phyloP scores from a whole-genome alignment of 768 basidiomycete species.

The Auriculariales sp. region DNA sequence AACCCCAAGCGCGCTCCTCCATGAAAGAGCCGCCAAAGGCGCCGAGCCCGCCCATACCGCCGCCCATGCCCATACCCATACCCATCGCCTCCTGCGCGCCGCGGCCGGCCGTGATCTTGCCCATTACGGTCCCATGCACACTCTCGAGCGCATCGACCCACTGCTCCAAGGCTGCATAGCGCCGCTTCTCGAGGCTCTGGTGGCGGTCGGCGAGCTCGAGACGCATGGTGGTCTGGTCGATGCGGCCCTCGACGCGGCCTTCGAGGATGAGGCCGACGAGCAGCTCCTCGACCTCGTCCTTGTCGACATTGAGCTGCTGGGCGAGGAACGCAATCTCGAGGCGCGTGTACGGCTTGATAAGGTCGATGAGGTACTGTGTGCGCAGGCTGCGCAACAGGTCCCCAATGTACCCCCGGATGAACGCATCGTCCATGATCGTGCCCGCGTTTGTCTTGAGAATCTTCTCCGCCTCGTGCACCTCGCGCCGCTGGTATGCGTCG shows the following conservation, averaged over 20 bases:
- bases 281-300: conserved; percentile 84
- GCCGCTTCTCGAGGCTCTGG: conserved; percentile 80
- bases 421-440: conserved; percentile 95
- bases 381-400: conserved; percentile 87
- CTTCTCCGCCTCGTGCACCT: conserved; percentile 95
- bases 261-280: conserved; percentile 89
- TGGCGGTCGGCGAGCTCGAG: conserved; percentile 73
- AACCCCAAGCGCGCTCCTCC: neutral
- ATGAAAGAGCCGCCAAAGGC: neutral
- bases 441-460: conserved; percentile 84
- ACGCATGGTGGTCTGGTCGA: conserved; percentile 91
- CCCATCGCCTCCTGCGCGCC: conserved; percentile 6
- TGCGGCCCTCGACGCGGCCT: conserved; percentile 91
- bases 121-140: conserved; percentile 62
- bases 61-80: conserved; percentile 3
- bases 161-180: conserved; percentile 64
- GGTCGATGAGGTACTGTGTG: conserved; percentile 93
- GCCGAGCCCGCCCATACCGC: too few relatives aligned
- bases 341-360: conserved; percentile 94
- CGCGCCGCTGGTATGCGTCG: conserved; percentile 88
- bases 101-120: conserved; percentile 29
- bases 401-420: conserved; percentile 92
- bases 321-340: conserved; percentile 88
- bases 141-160: conserved; percentile 74
- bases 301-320: conserved; percentile 95